Evolutionary conservation across 306 rosid genomes (phyloP).

Genomic region (Dryas drummondii): DNA sequence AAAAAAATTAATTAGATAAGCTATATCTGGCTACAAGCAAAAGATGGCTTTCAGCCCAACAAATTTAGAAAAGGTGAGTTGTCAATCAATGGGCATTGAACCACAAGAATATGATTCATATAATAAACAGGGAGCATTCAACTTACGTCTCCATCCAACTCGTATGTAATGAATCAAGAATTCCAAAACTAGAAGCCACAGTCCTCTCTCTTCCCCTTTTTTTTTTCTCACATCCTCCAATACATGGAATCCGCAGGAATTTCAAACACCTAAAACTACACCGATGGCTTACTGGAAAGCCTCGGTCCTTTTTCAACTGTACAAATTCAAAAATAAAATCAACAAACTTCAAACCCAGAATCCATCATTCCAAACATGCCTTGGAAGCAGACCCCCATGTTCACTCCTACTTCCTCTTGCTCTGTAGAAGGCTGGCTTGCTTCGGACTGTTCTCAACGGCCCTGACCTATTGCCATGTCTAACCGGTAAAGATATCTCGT

Average conservation of each 20-base stretch:
- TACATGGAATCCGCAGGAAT: slow-evolving; percentile 30
- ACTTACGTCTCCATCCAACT: slow-evolving; percentile 52
- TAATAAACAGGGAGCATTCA: slow-evolving; percentile 32
- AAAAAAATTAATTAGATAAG: neutral
- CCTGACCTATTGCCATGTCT: slow-evolving; percentile 84
- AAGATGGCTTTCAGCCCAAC: neutral
- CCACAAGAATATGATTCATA: slow-evolving; percentile 38
- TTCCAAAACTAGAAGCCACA: slow-evolving; percentile 58
- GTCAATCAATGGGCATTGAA: slow-evolving; percentile 23
- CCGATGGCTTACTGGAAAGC: slow-evolving; percentile 35
- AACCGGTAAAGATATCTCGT: slow-evolving; percentile 56
- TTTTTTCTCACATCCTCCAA: slow-evolving; percentile 20
- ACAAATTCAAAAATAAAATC: slow-evolving; percentile 48
- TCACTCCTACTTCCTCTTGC: slow-evolving; percentile 74
- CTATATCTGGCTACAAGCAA: neutral
- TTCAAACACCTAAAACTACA: slow-evolving; percentile 47
- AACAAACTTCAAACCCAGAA: slow-evolving; percentile 52
- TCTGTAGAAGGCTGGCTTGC: slow-evolving; percentile 64
- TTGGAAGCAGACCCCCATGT: slow-evolving; percentile 63
- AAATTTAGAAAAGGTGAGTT: neutral
- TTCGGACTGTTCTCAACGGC: slow-evolving; percentile 67
- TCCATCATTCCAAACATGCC: slow-evolving; percentile 43
- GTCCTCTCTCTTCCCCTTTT: slow-evolving; percentile 25
- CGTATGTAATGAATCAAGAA: slow-evolving; percentile 52
- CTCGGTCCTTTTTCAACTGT: slow-evolving; percentile 51